Conservation (phyloP, 331 rosid species). For the Arachis monticola region DNA sequence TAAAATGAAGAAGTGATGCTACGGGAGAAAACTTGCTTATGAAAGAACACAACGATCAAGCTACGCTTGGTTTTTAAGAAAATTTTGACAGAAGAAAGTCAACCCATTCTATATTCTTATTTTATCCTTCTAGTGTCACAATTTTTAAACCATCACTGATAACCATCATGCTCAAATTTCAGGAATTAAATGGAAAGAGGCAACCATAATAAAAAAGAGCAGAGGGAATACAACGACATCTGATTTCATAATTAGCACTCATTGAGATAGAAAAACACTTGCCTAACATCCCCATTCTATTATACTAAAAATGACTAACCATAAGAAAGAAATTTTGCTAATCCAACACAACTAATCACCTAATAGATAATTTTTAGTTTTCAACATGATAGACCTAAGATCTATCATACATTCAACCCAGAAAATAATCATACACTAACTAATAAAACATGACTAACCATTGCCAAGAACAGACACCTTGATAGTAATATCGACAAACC, state of each 20-base stretch:
- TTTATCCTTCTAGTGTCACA: constrained; percentile 28
- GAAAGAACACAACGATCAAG: constrained; percentile 24
- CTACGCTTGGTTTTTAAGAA: constrained; percentile 1
- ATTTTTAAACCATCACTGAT: constrained; percentile 8
- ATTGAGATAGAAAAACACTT: not conserved
- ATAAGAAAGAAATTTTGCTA: not conserved
- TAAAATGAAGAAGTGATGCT: constrained; percentile 18
- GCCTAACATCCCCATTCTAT: not conserved
- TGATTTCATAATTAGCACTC: not conserved
- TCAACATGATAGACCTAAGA: constrained; percentile 4
- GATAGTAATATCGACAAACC: constrained; percentile 96
- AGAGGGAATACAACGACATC: not conserved
- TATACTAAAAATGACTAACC: not conserved
- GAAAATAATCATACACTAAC: constrained; percentile 26
- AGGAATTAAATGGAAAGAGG: too few relatives aligned
- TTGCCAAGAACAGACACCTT: constrained; percentile 98
- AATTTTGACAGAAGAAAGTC: constrained; percentile 13
- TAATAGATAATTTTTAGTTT: not conserved
- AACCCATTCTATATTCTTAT: not conserved
- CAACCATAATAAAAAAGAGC: not conserved
- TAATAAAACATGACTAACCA: constrained; percentile 64
- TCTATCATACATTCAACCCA: not conserved
- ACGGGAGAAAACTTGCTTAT: not conserved
- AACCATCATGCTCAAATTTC: too few relatives aligned
- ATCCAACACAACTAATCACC: constrained; percentile 15